These are phyloP conservation scores for Monotropa hypopitys DNA, from an alignment of 179 eudicot genomes.

Conservation along the genomic window DNA sequence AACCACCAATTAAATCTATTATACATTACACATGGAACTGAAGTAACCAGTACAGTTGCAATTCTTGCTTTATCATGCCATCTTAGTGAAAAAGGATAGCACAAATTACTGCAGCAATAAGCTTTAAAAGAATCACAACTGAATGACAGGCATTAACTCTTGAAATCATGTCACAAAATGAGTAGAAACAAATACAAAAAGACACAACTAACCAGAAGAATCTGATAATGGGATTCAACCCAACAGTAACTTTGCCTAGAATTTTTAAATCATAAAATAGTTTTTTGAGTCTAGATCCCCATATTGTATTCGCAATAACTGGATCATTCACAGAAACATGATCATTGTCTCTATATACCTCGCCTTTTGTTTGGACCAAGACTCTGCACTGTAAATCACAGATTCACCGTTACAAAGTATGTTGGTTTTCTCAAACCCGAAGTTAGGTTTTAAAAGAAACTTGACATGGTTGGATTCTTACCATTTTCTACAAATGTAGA, in stretches of 20 bases:
- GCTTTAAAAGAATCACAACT: not conserved
- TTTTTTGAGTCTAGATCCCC: slow-evolving; percentile 68
- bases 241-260: slow-evolving; percentile 75
- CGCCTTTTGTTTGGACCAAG: slow-evolving; percentile 84
- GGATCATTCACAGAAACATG: slow-evolving; percentile 70
- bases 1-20: slow-evolving; percentile 70
- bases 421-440: no score
- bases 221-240: slow-evolving; percentile 82
- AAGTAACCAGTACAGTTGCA: not conserved
- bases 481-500: no score
- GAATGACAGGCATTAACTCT: not conserved
- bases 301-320: slow-evolving; percentile 49
- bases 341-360: slow-evolving; percentile 93
- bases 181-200: not conserved
- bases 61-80: not conserved
- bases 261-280: slow-evolving; percentile 46
- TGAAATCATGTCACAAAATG: not conserved
- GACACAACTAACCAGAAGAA: slow-evolving; percentile 51
- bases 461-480: no score
- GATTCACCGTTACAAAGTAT: no score
- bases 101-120: not conserved
- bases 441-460: no score
- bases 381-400: no score
- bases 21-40: slow-evolving; percentile 27
- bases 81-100: not conserved